Percentiles rank a stretch among this genome's conserved stretches.
These are phyloP conservation scores for Xylariaceae sp. DNA, from an alignment of 2,329 filamentous ascomycete genomes.

Conservation along the genomic window DNA sequence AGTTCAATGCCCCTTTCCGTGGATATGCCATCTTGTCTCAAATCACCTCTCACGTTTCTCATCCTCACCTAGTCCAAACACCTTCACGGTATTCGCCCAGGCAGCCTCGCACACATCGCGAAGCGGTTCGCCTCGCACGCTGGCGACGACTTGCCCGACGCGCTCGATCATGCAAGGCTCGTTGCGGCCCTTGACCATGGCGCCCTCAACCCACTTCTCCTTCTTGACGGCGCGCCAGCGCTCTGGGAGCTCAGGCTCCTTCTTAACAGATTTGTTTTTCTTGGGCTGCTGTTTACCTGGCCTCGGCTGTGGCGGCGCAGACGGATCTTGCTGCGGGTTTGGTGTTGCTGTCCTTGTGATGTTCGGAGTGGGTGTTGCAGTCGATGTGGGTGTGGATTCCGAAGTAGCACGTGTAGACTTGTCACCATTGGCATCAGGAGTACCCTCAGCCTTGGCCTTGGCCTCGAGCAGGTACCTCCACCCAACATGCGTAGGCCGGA, in stretches of 20 bases:
- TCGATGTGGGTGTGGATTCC: constrained; percentile 20
- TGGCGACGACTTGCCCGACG: constrained; percentile 88
- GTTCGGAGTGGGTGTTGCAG: constrained; percentile 33
- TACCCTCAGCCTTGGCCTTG: constrained; percentile 27
- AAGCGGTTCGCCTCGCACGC: constrained; percentile 79
- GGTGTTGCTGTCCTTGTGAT: constrained; percentile 20
- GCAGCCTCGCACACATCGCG: constrained; percentile 87
- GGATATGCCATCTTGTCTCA: too few species aligned
- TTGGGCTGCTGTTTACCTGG: constrained; percentile 39
- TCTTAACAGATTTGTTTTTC: constrained; percentile 56
- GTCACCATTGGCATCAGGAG: constrained; percentile 10
- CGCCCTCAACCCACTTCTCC: constrained; percentile 88
- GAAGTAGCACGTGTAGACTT: constrained; percentile 3
- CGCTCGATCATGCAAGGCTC: constrained; percentile 87
- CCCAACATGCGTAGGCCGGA: constrained; percentile 85
- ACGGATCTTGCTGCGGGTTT: constrained; percentile 18
- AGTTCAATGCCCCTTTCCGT: not conserved
- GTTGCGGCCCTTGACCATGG: constrained; percentile 93
- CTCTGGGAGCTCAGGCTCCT: constrained; percentile 70
- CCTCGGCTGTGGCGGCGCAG: constrained; percentile 27
- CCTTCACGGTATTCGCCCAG: constrained; percentile 80
- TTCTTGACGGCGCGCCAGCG: constrained; percentile 90
- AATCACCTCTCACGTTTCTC: constrained; percentile 10
- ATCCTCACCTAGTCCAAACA: constrained; percentile 73
- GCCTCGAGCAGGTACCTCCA: constrained; percentile 69